These are phyloP conservation scores for Pelargonium australe DNA, from an alignment of 441 rosid genomes.

Conservation along the genomic window DNA sequence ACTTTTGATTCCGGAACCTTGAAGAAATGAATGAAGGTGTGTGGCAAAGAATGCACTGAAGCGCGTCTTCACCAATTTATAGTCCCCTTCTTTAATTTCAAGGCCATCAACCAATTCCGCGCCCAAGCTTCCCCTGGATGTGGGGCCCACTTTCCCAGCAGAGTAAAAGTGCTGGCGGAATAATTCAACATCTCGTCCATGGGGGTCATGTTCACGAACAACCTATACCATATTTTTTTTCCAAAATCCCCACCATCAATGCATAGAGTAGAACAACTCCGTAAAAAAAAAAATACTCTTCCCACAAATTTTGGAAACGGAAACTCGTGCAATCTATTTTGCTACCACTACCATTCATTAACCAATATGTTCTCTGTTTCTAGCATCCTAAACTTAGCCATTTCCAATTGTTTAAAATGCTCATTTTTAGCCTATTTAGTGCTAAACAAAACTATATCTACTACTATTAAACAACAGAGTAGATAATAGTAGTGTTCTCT, in stretches of 20 bases:
- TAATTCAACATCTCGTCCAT: slow-evolving; percentile 72
- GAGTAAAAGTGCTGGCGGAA: slow-evolving; percentile 59
- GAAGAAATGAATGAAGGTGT: slow-evolving; percentile 63
- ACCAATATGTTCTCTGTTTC: no score
- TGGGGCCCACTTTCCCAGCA: slow-evolving; percentile 47
- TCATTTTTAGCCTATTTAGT: neutral
- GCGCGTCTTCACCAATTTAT: slow-evolving; percentile 72
- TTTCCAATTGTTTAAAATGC: neutral
- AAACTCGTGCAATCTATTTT: no score
- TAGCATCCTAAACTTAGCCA: neutral
- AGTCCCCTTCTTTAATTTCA: slow-evolving; percentile 61
- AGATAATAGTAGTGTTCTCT: no score
- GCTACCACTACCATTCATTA: no score
- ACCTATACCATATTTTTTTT: slow-evolving; percentile 35
- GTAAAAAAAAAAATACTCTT: neutral
- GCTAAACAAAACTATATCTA: no score
- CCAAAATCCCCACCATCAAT: slow-evolving; percentile 8
- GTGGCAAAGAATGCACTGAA: slow-evolving; percentile 80
- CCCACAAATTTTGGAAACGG: no score
- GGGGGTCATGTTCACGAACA: slow-evolving; percentile 68
- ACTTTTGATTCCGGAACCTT: slow-evolving; percentile 35
- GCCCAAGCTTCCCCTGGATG: slow-evolving; percentile 48
- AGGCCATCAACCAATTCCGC: slow-evolving; percentile 66
- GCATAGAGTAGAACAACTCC: neutral
- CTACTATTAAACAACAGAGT: neutral